Evolutionary conservation across 768 basidiomycete genomes (phyloP).

Genomic region (Suillus occidentalis): DNA sequence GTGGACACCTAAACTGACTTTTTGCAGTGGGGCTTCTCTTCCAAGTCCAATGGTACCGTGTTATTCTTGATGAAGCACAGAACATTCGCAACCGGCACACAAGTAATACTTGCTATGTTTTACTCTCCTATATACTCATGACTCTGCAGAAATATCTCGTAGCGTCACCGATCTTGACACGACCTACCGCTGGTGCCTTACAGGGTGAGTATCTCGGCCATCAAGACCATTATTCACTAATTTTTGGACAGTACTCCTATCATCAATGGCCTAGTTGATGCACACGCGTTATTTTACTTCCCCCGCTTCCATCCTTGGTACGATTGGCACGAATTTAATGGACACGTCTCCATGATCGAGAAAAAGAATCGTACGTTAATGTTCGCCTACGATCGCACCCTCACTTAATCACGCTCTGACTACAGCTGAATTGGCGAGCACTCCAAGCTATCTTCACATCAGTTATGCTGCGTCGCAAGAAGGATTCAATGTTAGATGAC

Average conservation of each 20-base stretch:
- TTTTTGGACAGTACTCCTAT: constrained; percentile 52
- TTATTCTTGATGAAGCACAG: constrained; percentile 60
- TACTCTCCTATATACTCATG: not conserved
- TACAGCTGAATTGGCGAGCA: constrained; percentile 52
- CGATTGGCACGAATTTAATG: constrained; percentile 43
- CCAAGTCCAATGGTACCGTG: constrained; percentile 45
- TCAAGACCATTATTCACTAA: not conserved
- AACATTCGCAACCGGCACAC: constrained; percentile 44
- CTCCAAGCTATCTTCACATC: constrained; percentile 57
- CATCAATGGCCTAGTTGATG: constrained; percentile 59
- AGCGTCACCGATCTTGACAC: constrained; percentile 54
- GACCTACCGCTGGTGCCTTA: constrained; percentile 65
- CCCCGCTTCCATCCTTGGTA: constrained; percentile 37
- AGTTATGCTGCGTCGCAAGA: constrained; percentile 62
- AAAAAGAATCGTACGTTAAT: constrained; percentile 49
- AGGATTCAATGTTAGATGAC: constrained; percentile 63
- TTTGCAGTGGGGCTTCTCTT: constrained; percentile 47
- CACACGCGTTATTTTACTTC: constrained; percentile 47
- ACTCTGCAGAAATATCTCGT: constrained; percentile 45
- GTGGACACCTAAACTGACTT: constrained; percentile 24
- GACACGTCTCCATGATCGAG: constrained; percentile 34
- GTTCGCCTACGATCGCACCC: not conserved
- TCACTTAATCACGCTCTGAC: constrained; percentile 11
- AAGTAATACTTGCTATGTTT: constrained; percentile 31
- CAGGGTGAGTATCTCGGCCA: constrained; percentile 43